Evolutionary conservation across 306 rosid genomes (phyloP), one percentile per base, ranked within the genome.

Genomic region (Begonia loranthoides): DNA sequence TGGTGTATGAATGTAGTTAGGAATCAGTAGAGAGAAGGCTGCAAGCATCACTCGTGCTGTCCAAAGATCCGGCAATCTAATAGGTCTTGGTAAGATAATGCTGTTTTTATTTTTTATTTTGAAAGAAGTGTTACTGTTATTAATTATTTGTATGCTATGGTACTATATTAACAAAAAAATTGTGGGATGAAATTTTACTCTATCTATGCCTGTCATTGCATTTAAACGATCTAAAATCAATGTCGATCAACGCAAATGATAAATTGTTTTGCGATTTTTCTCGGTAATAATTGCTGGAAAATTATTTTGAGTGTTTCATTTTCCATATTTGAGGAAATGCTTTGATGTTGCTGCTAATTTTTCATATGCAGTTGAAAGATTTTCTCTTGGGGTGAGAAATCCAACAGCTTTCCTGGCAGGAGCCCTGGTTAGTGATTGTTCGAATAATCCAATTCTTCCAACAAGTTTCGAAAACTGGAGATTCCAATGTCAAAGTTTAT

Each of bases 351-450:
- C 14, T 51, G 41, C 59, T 12, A 49, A 9, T 38, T 69, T 59
- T 52, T 49, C 58, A 62, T 63, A 56, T 56, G 51, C 70, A 80
- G 88, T 80, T 53, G 84, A 80, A 58, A 70, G 88, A 44, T 77
- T 80, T 59, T 80, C 88, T 44, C 59, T 80, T 51, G 84, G 88
- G 52, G 77, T 71, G 57, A 68, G 88, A 66, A 77, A 77, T 54
- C 79, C 79, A 49, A 77, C 84, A 17, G 81, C 73, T 62, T 77
- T 77, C 66, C 65, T 80, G 46, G 81, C 81, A 1, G 88, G 88
- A 36, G 74, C 84, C 54, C 56, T 63, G 77, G 88, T 80, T 60
- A 36, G 59, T 56, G 47, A 43, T 43, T 43, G 15, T 4, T 43
- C 0, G 6, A 12, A 4, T 43, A 11, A 43, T 43, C 15, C 10